A percentile compares a stretch with the other conserved stretches of the same genome.
phyloP scores from a whole-genome alignment of 108 stramenopile genomes.

The Nitzschia sp. region DNA sequence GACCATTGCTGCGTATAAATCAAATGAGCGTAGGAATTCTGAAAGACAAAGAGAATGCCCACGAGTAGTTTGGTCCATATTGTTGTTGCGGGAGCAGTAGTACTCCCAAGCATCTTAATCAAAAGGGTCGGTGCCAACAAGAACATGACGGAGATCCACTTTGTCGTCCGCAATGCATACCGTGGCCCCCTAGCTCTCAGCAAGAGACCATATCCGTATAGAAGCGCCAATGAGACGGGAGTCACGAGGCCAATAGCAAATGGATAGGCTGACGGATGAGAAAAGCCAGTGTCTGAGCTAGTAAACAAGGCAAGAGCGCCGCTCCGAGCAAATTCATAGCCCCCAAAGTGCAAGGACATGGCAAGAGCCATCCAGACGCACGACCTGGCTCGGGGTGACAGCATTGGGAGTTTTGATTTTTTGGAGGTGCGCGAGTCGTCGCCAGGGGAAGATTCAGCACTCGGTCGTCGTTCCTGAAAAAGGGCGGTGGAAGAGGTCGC shows the following conservation, averaged over 20 bases:
- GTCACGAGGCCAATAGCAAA: constrained; percentile 78
- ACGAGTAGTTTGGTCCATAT: constrained; percentile 15
- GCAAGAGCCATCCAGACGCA: constrained; percentile 59
- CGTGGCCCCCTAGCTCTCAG: constrained; percentile 62
- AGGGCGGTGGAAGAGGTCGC: neutral
- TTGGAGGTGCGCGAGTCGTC: neutral
- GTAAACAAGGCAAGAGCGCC: constrained; percentile 79
- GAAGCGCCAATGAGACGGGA: constrained; percentile 62
- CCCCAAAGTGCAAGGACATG: constrained; percentile 77
- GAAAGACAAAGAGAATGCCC: constrained; percentile 66
- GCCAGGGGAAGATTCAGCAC: neutral
- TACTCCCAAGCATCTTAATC: neutral
- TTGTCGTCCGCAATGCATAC: constrained; percentile 59
- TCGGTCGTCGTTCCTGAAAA: neutral
- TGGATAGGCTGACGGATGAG: constrained; percentile 67
- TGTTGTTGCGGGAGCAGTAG: neutral
- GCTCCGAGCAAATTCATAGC: constrained; percentile 80
- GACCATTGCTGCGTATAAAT: constrained; percentile 86
- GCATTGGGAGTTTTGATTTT: neutral
- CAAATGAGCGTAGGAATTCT: constrained; percentile 83
- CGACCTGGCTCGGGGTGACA: constrained; percentile 25
- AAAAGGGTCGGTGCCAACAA: constrained; percentile 31
- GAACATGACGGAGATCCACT: constrained; percentile 37
- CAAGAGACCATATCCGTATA: constrained; percentile 65
- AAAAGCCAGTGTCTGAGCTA: constrained; percentile 67